Evolutionary conservation across 805 yeast genomes (phyloP).

Genomic region (Yarrowia sp.): DNA sequence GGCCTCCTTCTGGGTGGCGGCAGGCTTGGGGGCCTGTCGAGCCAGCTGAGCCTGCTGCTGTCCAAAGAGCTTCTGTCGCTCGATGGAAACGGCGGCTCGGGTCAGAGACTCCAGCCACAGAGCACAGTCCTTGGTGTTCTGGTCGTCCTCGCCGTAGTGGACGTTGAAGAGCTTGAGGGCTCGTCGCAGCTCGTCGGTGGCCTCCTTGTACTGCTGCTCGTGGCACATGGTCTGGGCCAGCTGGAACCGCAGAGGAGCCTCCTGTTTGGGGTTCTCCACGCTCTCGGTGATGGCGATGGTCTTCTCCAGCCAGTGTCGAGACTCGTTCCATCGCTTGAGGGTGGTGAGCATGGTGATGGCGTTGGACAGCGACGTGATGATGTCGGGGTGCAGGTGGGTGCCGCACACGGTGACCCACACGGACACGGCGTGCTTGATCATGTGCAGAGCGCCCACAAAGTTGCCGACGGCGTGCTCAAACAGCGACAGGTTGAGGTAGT

Average conservation of each 20-base stretch:
- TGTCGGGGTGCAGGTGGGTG: slow-evolving; percentile 68
- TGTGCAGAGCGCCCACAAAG: slow-evolving; percentile 64
- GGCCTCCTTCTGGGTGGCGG: slow-evolving; percentile 15
- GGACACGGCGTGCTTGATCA: slow-evolving; percentile 65
- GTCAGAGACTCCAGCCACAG: slow-evolving; percentile 67
- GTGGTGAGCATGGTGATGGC: slow-evolving; percentile 66
- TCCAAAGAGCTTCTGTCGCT: slow-evolving; percentile 48
- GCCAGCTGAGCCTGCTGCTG: slow-evolving; percentile 21
- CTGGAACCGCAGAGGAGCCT: slow-evolving; percentile 74
- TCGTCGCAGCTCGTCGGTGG: slow-evolving; percentile 61
- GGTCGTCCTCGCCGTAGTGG: slow-evolving; percentile 71
- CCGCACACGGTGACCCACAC: slow-evolving; percentile 67
- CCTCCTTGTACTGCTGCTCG: slow-evolving; percentile 59
- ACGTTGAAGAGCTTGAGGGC: slow-evolving; percentile 65
- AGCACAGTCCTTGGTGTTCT: slow-evolving; percentile 69
- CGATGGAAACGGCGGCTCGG: slow-evolving; percentile 57
- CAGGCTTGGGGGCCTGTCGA: slow-evolving; percentile 36
- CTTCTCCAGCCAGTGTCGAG: slow-evolving; percentile 60
- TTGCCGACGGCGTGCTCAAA: slow-evolving; percentile 69
- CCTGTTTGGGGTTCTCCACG: slow-evolving; percentile 66
- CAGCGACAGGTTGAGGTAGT: slow-evolving; percentile 76
- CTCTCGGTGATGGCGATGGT: slow-evolving; percentile 58
- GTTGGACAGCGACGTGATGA: slow-evolving; percentile 67
- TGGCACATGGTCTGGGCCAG: slow-evolving; percentile 66
- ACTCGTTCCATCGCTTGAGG: slow-evolving; percentile 56